Conservation (phyloP, 768 basidiomycete species). For the Coprinellus aureogranulatus region DNA sequence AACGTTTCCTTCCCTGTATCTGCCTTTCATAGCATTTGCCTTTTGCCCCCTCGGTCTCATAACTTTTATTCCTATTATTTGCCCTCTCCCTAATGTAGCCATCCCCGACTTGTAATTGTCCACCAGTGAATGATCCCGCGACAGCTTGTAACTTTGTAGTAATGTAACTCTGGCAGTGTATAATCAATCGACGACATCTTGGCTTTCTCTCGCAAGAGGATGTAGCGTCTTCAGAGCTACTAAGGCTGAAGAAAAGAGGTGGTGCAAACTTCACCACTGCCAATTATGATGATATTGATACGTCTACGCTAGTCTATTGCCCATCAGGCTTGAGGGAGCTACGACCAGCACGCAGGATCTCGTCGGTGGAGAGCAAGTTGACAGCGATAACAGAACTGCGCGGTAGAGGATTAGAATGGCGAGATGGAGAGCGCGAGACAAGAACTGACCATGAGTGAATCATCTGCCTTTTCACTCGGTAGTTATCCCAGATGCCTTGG, state of each 20-base stretch:
- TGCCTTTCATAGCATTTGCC: background rate
- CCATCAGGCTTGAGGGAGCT: slow-evolving; percentile 85
- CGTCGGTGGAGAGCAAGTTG: slow-evolving; percentile 92
- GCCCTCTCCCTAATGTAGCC: background rate
- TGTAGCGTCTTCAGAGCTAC: too few species aligned
- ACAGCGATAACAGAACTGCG: slow-evolving; percentile 90
- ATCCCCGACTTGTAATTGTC: background rate
- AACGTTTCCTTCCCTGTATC: background rate
- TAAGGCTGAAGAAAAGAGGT: too few species aligned
- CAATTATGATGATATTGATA: too few species aligned
- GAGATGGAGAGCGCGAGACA: background rate
- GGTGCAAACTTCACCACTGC: too few species aligned
- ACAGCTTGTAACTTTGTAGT: background rate
- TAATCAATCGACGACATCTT: background rate
- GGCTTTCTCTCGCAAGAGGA: too few species aligned
- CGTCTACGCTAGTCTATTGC: slow-evolving; percentile 40
- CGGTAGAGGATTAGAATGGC: slow-evolving; percentile 17
- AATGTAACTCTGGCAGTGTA: too few species aligned
- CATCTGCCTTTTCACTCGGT: slow-evolving; percentile 98
- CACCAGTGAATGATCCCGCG: background rate
- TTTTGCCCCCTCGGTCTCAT: background rate
- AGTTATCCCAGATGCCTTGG: slow-evolving; percentile 98
- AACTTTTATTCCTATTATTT: too few species aligned
- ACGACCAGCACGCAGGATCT: slow-evolving; percentile 87
- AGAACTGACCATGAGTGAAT: slow-evolving; percentile 84